Base-by-base conservation (phyloP, 1,284 basidiomycete genomes). In the Singerocomus inundabilis region DNA sequence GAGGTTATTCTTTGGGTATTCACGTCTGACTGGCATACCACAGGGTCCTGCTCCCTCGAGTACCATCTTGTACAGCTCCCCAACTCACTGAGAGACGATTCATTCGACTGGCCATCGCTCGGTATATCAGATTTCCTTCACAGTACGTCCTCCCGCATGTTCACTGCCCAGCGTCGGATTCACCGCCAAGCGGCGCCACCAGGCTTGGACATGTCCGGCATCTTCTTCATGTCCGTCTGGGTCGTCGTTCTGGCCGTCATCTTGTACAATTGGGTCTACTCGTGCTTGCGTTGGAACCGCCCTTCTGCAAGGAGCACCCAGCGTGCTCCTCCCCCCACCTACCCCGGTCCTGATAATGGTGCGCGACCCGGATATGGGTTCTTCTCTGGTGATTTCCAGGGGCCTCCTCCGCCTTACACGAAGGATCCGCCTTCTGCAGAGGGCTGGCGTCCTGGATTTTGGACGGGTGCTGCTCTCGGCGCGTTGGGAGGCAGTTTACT, bases 31-130 rank as follows among this genome's bases (percentile, higher is more conserved):
- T 29, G 25, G 40, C 41, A 13, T 35, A 28, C 37, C 39, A 7
- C 59, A 92, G 91, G 86, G 15, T 93, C 91, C 13, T 94, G 92
- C 63, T 85, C 81, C 3, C 71, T 95, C 43, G 82, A 91, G 53
- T 94, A 93, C 64, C 78, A 81, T 46, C 79, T 95, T 1, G 80
- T 89, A 12, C 78, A 84, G 48, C 71, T 90, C 3, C 82, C 83
- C 3, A 70, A 70, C 34, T 60, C 72, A 26, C 71, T 85, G 42
- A 74, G 77, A 25, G 67, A 61, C 16, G 54, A 63, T 8, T 11
- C 51, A 3, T 30, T n/a, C 5, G 10, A 28, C 2, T 59, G 49
- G 60, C 47, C 60, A 29, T 55, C 59, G 1, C 46, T 52, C 13
- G 43, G 55, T n/a, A 15, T 47, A 30, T 38, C 52, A 2, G 51